Base-by-base conservation (phyloP, 345 rosid genomes). In the Aurinia saxatilis region DNA sequence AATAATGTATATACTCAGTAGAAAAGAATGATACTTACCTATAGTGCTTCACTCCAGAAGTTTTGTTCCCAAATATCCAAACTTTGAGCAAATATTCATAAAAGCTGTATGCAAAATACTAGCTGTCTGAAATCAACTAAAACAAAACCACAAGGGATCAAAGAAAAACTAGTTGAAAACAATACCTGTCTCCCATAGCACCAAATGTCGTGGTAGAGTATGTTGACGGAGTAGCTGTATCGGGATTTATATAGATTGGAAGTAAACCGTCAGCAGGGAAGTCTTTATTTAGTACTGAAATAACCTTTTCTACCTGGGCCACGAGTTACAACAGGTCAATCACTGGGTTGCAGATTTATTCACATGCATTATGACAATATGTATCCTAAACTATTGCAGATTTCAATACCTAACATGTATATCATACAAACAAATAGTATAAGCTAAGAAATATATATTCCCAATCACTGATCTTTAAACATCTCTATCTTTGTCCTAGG, bases 101-200 rank as follows among this genome's bases (percentile, higher is more conserved):
- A 67, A 93, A 93, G 84, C 99, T 93, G 88, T 82, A 65, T n/a
- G 15, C 4, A 63, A 46, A 49, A 35, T 17, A 66, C 21, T 19
- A 35, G 21, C 45, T 7, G n/a, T 55, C 63, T 54, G 37, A 54
- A 5, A 53, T 10, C 62, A 53, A 68, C 49, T 8, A 60, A 35
- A 59, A 38, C 6, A 15, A 42, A 50, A 59, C 47, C 47, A 11
- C 4, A 68, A 52, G 40, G 39, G 37, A 40, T 10, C 19, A 46
- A 10, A 1, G 2, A 31, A 15, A 30, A 15, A 44, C 40, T 17
- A 31, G 58, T 31, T 23, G 51, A 3, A 59, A 18, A 14, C 5
- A 12, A 19, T 63, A 93, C 99, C 99, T 90, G 75, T 95, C 99
- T 55, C 99, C 97, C 99, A 90, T 95, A 37, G 99, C 97, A 71